Percentiles rank a stretch among this genome's conserved stretches.
phyloP scores from a whole-genome alignment of 257 asterid genomes.

The Vinca minor region DNA sequence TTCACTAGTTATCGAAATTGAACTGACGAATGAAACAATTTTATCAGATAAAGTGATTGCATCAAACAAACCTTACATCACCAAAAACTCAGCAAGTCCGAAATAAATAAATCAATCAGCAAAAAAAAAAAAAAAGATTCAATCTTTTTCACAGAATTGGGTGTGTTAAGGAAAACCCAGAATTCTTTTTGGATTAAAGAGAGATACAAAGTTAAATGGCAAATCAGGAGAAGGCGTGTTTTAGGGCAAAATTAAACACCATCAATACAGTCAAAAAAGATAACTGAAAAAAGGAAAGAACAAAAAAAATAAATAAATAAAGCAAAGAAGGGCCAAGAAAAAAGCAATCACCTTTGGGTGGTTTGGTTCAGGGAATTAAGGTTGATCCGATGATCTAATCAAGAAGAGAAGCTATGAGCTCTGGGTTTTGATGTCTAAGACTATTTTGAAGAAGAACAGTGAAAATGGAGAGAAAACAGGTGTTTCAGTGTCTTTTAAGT shows the following conservation, averaged over 20 bases:
- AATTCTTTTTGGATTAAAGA: background rate
- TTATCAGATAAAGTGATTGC: background rate
- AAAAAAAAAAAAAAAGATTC: background rate
- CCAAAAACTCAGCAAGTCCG: no score
- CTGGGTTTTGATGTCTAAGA: background rate
- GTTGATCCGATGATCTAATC: constrained; percentile 6
- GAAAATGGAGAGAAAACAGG: no score
- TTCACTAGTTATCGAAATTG: no score
- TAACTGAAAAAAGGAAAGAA: background rate
- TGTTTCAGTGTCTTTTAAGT: no score
- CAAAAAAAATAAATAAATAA: no score
- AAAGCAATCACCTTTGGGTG: constrained; percentile 1
- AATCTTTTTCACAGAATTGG: background rate
- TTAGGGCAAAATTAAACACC: background rate
- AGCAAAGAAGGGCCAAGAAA: no score
- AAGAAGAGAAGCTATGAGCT: background rate
- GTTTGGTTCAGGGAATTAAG: background rate
- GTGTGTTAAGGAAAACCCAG: background rate
- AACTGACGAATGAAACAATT: background rate
- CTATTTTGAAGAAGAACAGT: background rate
- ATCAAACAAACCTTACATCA: background rate
- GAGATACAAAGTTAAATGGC: background rate
- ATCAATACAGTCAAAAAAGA: background rate
- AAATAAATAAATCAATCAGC: background rate
- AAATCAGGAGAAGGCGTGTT: background rate